These are phyloP conservation scores for Talaromyces funiculosus DNA, from an alignment of 2,329 filamentous ascomycete species.

Conservation along the genomic window DNA sequence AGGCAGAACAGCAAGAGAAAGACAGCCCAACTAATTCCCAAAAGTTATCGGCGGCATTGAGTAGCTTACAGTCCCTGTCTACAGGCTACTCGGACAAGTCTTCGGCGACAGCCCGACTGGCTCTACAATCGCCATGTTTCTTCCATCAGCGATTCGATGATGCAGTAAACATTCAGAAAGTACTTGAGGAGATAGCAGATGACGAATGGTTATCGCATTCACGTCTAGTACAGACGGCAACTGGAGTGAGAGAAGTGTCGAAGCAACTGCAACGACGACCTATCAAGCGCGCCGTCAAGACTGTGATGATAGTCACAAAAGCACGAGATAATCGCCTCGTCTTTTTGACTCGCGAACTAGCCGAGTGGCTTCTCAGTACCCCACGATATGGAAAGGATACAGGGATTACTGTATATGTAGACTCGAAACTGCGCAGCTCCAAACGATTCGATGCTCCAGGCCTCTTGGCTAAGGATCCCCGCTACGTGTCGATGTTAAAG, in stretches of 20 bases:
- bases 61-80: slow-evolving; percentile 43
- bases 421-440: slow-evolving; percentile 82
- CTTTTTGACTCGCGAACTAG: slow-evolving; percentile 76
- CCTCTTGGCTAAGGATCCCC: slow-evolving; percentile 66
- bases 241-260: slow-evolving; percentile 88
- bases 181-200: slow-evolving; percentile 88
- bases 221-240: slow-evolving; percentile 88
- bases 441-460: slow-evolving; percentile 77
- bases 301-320: slow-evolving; percentile 98
- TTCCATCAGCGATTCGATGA: slow-evolving; percentile 97
- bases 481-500: slow-evolving; percentile 76
- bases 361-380: slow-evolving; percentile 80
- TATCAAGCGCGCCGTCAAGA: slow-evolving; percentile 84
- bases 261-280: slow-evolving; percentile 90
- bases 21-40: slow-evolving; percentile 49
- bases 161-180: slow-evolving; percentile 88
- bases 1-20: slow-evolving; percentile 24
- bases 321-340: slow-evolving; percentile 92
- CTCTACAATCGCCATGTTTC: slow-evolving; percentile 88
- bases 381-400: slow-evolving; percentile 82
- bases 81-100: slow-evolving; percentile 38
- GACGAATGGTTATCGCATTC: slow-evolving; percentile 88
- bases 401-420: slow-evolving; percentile 98
- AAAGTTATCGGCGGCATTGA: slow-evolving; percentile 57
- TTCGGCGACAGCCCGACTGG: slow-evolving; percentile 46